phyloP scores from a whole-genome alignment of 1,284 basidiomycete species.

The Naganishia liquefaciens region DNA sequence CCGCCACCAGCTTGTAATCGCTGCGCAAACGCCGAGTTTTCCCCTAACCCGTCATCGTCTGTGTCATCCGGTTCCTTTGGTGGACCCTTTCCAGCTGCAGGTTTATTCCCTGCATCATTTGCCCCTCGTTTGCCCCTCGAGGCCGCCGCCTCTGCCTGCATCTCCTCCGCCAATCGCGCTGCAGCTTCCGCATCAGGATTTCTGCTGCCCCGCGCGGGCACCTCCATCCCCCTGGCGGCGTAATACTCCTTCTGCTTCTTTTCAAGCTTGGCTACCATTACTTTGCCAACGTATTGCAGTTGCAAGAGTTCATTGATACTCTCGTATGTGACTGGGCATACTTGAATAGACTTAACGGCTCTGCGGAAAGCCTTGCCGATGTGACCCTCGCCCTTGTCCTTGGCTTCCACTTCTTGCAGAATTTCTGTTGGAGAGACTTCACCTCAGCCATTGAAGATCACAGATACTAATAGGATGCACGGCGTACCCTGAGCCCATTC shows the following conservation, averaged over 20 bases:
- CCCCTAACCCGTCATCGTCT: constrained; percentile 7
- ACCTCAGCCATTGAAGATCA: too few species aligned
- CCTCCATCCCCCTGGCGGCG: constrained; percentile 34
- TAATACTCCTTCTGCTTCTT: constrained; percentile 44
- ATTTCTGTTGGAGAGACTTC: too few species aligned
- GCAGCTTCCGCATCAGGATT: background rate
- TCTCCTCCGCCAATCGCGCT: background rate
- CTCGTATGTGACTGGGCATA: constrained; percentile 47
- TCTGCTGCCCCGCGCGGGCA: background rate
- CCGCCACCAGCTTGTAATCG: constrained; percentile 16
- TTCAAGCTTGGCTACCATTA: constrained; percentile 45
- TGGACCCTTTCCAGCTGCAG: background rate
- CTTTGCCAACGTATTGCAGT: constrained; percentile 47
- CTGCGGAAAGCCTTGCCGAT: constrained; percentile 45
- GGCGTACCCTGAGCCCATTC: constrained; percentile 29
- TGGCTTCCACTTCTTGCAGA: constrained; percentile 41
- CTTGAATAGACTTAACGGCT: constrained; percentile 44
- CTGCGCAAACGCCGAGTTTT: constrained; percentile 13
- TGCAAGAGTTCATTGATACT: constrained; percentile 46
- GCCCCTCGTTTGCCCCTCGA: background rate
- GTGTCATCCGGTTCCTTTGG: background rate
- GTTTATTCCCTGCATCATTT: background rate
- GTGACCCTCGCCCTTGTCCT: constrained; percentile 43
- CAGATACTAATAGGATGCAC: too few species aligned
- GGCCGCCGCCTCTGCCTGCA: background rate